These are phyloP conservation scores for Solanum pinnatisectum DNA, from an alignment of 257 asterid species.

Conservation along the genomic window DNA sequence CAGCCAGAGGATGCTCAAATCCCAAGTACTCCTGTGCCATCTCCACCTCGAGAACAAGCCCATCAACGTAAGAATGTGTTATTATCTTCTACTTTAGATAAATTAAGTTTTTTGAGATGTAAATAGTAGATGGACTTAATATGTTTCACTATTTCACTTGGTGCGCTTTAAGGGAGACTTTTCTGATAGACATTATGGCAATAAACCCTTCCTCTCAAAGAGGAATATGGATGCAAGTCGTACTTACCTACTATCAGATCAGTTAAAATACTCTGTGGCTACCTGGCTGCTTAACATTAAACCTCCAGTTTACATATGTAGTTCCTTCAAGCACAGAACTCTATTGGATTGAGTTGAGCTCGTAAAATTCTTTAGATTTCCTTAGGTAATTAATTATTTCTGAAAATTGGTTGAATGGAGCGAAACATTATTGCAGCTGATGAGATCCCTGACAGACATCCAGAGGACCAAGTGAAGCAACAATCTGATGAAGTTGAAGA, in stretches of 20 bases:
- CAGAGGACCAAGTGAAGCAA: constrained; percentile 36
- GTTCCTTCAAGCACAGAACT: not conserved
- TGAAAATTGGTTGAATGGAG: not conserved
- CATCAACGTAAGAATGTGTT: constrained; percentile 28
- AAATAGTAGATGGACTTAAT: not conserved
- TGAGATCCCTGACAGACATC: constrained; percentile 42
- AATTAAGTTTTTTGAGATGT: not conserved
- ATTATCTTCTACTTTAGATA: not conserved
- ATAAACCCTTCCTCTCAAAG: not conserved
- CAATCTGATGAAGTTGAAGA: constrained; percentile 33
- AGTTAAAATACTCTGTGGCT: not conserved
- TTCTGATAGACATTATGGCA: not conserved
- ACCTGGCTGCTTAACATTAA: not conserved
- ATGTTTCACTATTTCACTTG: not conserved
- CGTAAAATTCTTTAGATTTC: not conserved
- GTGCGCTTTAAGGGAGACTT: not conserved
- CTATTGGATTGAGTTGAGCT: not conserved
- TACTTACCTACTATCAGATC: not conserved
- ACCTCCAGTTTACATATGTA: not conserved
- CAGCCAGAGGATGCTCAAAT: constrained; percentile 40
- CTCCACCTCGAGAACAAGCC: constrained; percentile 60
- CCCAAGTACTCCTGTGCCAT: constrained; percentile 47
- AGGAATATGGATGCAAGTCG: not conserved
- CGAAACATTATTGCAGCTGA: constrained; percentile 42
- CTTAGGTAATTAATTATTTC: not conserved